These are phyloP conservation scores for Monosporascus sp. DNA, from an alignment of 2,329 filamentous ascomycete genomes.

Conservation along the genomic window DNA sequence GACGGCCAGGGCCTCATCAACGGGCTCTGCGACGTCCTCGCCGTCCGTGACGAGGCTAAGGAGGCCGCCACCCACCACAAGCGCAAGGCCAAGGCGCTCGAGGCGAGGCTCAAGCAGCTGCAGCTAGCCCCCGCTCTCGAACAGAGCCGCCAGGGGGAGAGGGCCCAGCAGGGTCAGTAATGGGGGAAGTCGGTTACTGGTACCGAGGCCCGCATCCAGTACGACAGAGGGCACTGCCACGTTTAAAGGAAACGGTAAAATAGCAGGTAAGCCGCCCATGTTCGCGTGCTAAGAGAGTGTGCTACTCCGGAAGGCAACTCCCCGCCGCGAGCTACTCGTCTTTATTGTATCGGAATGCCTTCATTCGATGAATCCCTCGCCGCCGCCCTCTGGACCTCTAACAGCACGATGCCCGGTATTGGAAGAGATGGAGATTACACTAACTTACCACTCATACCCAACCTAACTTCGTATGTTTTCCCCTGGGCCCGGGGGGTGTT, in stretches of 20 bases:
- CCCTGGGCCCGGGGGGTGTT: neutral
- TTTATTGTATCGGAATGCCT: neutral
- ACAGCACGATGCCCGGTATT: neutral
- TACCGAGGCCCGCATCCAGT: neutral
- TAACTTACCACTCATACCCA: no score
- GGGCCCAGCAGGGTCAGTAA: neutral
- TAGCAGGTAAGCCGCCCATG: neutral
- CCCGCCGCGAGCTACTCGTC: neutral
- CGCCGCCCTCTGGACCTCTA: no score
- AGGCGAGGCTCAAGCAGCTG: neutral
- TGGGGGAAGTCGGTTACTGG: neutral
- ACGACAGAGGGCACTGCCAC: neutral
- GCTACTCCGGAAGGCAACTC: neutral
- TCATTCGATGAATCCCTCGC: no score
- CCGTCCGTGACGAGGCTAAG: slow-evolving; percentile 11
- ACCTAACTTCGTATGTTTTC: no score
- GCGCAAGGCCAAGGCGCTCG: slow-evolving; percentile 1
- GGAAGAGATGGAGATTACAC: neutral
- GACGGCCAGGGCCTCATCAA: slow-evolving; percentile 5
- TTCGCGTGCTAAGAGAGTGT: neutral
- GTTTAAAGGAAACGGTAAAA: neutral
- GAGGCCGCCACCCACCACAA: slow-evolving; percentile 6
- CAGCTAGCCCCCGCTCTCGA: neutral
- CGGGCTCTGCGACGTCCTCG: slow-evolving; percentile 6
- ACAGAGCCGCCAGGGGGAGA: neutral